Evolutionary conservation across 2,329 filamentous ascomycete genomes (phyloP).

Genomic region (Hortaea werneckii): DNA sequence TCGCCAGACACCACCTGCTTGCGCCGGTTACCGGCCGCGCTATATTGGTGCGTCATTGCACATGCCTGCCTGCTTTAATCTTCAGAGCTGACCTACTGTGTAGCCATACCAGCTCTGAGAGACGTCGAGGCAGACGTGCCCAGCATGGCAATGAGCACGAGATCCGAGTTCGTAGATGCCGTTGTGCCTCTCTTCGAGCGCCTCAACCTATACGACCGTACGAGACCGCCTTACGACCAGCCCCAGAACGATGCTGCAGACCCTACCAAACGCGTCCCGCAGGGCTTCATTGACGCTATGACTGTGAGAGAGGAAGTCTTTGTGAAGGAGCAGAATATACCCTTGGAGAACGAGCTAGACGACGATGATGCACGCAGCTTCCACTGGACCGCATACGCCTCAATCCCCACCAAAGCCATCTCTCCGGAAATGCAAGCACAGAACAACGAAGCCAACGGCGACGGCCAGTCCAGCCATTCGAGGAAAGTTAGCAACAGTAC

Average conservation of each 20-base stretch:
- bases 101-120: too few species aligned
- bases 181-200: slow-evolving; percentile 20
- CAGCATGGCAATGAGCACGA: slow-evolving; percentile 6
- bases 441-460: slow-evolving; percentile 24
- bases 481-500: slow-evolving; percentile 29
- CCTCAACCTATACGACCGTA: slow-evolving; percentile 22
- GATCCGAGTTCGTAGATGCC: slow-evolving; percentile 24
- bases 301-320: slow-evolving; percentile 48
- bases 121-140: neutral
- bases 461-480: slow-evolving; percentile 23
- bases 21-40: too few species aligned
- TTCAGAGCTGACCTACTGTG: too few species aligned
- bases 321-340: slow-evolving; percentile 46
- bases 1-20: too few species aligned
- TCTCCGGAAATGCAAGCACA: slow-evolving; percentile 7
- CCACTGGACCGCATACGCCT: slow-evolving; percentile 81
- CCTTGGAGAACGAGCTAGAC: slow-evolving; percentile 64
- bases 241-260: slow-evolving; percentile 22
- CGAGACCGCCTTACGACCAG: slow-evolving; percentile 18
- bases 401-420: slow-evolving; percentile 33
- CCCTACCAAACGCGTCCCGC: slow-evolving; percentile 28
- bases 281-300: slow-evolving; percentile 45
- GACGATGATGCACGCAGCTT: slow-evolving; percentile 66
- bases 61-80: too few species aligned
- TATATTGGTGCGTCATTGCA: too few species aligned